Conservation (phyloP, 192 early-diverging fungal species). For the Umbelopsis isabellina region DNA sequence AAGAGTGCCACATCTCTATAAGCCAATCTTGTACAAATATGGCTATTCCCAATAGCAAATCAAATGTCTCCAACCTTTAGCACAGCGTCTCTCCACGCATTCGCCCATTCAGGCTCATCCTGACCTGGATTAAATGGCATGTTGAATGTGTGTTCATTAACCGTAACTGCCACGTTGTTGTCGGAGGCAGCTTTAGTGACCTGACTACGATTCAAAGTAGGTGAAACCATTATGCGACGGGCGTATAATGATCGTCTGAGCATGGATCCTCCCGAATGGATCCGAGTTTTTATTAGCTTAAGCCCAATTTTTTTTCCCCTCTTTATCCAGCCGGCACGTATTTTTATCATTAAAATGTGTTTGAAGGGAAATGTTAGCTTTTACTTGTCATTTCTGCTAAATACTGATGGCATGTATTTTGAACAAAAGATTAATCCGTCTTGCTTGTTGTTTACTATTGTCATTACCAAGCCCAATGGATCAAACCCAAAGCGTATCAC, state of each 20-base stretch:
- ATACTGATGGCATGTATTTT: too few relatives aligned
- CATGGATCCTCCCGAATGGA: not conserved
- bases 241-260: not conserved
- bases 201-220: not conserved
- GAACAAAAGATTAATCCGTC: too few relatives aligned
- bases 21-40: not conserved
- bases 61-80: not conserved
- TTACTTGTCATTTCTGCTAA: too few relatives aligned
- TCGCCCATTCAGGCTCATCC: constrained; percentile 10
- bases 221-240: constrained; percentile 5
- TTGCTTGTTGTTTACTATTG: too few relatives aligned
- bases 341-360: too few relatives aligned
- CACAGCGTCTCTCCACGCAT: constrained; percentile 13
- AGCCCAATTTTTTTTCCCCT: too few relatives aligned
- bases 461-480: too few relatives aligned
- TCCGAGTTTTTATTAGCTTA: too few relatives aligned
- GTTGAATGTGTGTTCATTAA: not conserved
- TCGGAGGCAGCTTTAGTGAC: not conserved
- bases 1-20: not conserved
- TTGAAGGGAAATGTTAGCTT: too few relatives aligned
- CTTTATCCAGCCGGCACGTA: too few relatives aligned
- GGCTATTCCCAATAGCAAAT: not conserved
- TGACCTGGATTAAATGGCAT: constrained; percentile 1
- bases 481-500: too few relatives aligned
- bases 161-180: not conserved